Conservation (phyloP, 139 green algal species). For the Tetradesmus obliquus region DNA sequence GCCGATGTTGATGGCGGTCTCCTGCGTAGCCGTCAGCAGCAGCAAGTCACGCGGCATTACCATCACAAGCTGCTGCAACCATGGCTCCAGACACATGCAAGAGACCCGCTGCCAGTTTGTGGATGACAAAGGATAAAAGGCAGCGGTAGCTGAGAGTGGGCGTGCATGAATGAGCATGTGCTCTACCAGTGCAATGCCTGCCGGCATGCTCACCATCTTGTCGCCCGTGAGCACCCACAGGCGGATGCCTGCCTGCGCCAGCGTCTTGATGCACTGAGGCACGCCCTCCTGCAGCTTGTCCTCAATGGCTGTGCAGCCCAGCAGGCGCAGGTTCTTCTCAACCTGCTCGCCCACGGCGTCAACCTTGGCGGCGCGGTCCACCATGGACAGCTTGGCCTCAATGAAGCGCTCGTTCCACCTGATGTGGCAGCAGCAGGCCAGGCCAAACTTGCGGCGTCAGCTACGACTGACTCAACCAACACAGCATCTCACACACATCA, state of each 20-base stretch:
- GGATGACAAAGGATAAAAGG: too few relatives aligned
- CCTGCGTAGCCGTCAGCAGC: constrained; percentile 68
- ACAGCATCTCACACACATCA: not conserved
- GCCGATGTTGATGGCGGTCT: constrained; percentile 96
- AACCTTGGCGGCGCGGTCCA: constrained; percentile 61
- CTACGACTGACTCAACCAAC: constrained; percentile 38
- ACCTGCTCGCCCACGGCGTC: constrained; percentile 67
- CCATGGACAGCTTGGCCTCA: constrained; percentile 60
- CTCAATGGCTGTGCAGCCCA: constrained; percentile 98
- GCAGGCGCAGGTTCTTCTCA: constrained; percentile 81
- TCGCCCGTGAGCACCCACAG: constrained; percentile 95
- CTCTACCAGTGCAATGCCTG: not conserved
- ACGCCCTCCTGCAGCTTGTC: constrained; percentile 99
- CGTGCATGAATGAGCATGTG: not conserved
- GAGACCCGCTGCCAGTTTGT: not conserved
- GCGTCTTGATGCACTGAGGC: constrained; percentile 87
- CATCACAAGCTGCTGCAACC: not conserved
- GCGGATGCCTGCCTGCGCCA: constrained; percentile 90
- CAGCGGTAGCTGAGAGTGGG: too few relatives aligned
- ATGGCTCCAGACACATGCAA: not conserved
- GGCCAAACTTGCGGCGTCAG: constrained; percentile 38
- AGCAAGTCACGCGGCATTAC: not conserved
- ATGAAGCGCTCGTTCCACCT: constrained; percentile 57
- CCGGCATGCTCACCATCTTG: constrained; percentile 60
- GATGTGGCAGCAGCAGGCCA: constrained; percentile 3